These are phyloP conservation scores for Xylaria flabelliformis DNA, from an alignment of 495 filamentous ascomycete genomes.

Conservation along the genomic window DNA sequence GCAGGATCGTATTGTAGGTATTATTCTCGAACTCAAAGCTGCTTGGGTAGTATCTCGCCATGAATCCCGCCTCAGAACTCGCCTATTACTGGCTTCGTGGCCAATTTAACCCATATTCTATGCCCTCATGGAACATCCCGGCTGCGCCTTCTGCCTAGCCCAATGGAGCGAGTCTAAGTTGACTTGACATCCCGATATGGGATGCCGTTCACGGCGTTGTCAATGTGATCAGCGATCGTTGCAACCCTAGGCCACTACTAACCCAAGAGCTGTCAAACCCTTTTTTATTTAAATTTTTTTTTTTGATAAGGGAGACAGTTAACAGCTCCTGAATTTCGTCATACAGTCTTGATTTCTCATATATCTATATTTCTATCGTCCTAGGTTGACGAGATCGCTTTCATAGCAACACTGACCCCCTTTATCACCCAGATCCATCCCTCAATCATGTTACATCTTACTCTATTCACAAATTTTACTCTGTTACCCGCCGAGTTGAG, in stretches of 20 bases:
- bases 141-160: conserved; percentile 23
- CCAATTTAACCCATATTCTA: conserved; percentile 11
- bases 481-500: conserved; percentile 56
- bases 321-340: background rate
- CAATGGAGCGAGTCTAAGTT: conserved; percentile 22
- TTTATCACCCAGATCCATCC: background rate
- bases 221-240: conserved; percentile 8
- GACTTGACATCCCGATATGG: conserved; percentile 14
- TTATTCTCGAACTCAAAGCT: background rate
- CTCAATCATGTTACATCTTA: conserved; percentile 26
- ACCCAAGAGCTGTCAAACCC: background rate
- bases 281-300: background rate
- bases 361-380: background rate
- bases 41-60: background rate
- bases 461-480: conserved; percentile 50
- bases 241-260: conserved; percentile 1
- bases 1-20: conserved; percentile 16
- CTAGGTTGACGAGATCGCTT: background rate
- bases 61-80: background rate
- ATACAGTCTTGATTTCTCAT: conserved; percentile 1
- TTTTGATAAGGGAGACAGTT: background rate
- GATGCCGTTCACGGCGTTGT: conserved; percentile 8
- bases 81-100: background rate
- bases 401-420: background rate
- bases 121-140: conserved; percentile 21